phyloP scores from a whole-genome alignment of 768 basidiomycete species.

The Lactifluus pinguis region DNA sequence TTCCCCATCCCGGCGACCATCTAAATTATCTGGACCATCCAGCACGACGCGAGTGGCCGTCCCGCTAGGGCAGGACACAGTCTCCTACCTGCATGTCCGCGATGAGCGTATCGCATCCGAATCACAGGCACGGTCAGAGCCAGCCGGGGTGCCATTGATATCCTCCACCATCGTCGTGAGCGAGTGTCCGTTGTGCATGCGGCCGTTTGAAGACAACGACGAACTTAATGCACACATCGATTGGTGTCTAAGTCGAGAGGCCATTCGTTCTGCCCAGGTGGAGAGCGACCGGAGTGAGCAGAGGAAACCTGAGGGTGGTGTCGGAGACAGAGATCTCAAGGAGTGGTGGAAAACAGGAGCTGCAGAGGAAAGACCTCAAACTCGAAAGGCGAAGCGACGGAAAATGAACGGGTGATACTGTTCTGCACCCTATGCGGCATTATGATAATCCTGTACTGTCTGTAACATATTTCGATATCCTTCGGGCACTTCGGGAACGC shows the following conservation, averaged over 20 bases:
- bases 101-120: neutral
- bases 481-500: conserved; percentile 14
- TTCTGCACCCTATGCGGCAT: neutral
- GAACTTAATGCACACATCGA: conserved; percentile 84
- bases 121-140: neutral
- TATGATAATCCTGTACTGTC: neutral
- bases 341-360: conserved; percentile 12
- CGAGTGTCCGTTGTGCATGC: conserved; percentile 69
- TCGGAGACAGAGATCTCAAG: neutral
- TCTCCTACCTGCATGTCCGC: neutral
- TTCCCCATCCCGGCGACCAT: neutral
- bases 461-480: conserved; percentile 9
- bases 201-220: conserved; percentile 60
- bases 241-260: conserved; percentile 73
- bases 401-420: neutral
- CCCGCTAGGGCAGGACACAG: neutral
- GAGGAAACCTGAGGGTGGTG: neutral
- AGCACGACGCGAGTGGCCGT: neutral
- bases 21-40: neutral
- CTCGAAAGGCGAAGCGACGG: conserved; percentile 5
- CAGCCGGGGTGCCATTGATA: neutral
- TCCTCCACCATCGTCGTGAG: conserved; percentile 14
- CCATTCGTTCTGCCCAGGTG: conserved; percentile 61
- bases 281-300: conserved; percentile 17
- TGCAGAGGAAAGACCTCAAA: neutral